phyloP scores from a whole-genome alignment of 768 basidiomycete species.

The Antrodiella citrinella region DNA sequence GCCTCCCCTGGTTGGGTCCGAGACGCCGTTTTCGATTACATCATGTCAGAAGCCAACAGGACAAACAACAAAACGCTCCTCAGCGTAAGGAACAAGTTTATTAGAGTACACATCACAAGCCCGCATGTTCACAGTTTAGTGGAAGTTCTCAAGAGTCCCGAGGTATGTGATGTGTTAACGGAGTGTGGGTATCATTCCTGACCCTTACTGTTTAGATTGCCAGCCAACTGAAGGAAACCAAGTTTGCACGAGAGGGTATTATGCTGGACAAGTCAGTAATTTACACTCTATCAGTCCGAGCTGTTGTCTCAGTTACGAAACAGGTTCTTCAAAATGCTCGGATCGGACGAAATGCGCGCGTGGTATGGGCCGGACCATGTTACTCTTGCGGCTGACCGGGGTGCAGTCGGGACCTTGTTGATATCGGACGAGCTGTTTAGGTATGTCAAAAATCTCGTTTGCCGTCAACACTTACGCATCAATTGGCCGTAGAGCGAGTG shows the following conservation, averaged over 20 bases:
- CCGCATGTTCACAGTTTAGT: conserved; percentile 94
- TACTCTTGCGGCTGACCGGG: conserved; percentile 80
- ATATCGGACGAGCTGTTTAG: conserved; percentile 95
- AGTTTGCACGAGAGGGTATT: conserved; percentile 90
- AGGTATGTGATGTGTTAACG: conserved; percentile 56
- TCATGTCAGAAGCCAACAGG: conserved; percentile 72
- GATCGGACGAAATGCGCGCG: conserved; percentile 87
- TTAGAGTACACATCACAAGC: conserved; percentile 88
- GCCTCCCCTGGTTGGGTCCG: conserved; percentile 96
- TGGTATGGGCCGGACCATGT: conserved; percentile 99
- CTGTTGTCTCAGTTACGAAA: not conserved
- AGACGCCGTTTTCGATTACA: conserved; percentile 79
- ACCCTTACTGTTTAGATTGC: conserved; percentile 41
- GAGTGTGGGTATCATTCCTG: too few relatives aligned
- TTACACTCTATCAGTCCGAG: not conserved
- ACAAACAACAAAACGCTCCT: conserved; percentile 81
- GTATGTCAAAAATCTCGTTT: too few relatives aligned
- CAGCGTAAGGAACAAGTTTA: conserved; percentile 71
- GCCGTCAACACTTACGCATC: too few relatives aligned
- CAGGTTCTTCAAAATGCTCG: conserved; percentile 98
- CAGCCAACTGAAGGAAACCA: conserved; percentile 82
- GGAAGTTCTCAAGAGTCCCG: conserved; percentile 90
- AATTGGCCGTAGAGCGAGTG: conserved; percentile 53
- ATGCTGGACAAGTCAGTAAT: conserved; percentile 71
- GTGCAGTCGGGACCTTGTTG: conserved; percentile 87